phyloP scores from a whole-genome alignment of 2,329 filamentous ascomycete genomes.

The Fusarium transvaalense region DNA sequence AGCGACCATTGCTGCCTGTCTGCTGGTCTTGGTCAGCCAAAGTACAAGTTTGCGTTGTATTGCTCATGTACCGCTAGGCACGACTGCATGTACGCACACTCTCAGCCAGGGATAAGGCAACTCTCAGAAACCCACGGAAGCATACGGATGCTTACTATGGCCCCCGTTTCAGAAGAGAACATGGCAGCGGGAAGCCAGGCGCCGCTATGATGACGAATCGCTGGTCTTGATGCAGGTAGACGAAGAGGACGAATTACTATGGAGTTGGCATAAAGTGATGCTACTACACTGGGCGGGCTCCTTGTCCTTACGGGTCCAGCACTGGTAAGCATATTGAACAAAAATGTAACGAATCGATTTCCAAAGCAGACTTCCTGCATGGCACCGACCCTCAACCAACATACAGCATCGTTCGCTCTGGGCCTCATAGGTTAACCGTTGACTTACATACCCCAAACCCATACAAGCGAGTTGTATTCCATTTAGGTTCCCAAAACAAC shows the following conservation, averaged over 20 bases:
- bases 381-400: neutral
- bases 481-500: neutral
- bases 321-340: conserved; percentile 6
- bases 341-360: conserved; percentile 12
- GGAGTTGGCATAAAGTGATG: conserved; percentile 14
- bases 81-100: conserved; percentile 15
- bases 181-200: conserved; percentile 27
- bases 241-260: neutral
- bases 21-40: neutral
- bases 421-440: neutral
- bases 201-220: conserved; percentile 34
- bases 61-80: conserved; percentile 8
- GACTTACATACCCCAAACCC: neutral
- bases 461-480: conserved; percentile 4
- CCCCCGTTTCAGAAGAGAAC: conserved; percentile 1
- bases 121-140: conserved; percentile 30
- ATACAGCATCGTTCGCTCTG: neutral
- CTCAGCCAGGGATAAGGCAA: conserved; percentile 11
- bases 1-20: neutral
- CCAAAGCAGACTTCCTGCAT: conserved; percentile 17
- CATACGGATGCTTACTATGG: conserved; percentile 25
- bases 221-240: conserved; percentile 19
- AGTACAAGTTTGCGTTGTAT: conserved; percentile 16
- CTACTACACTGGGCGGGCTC: neutral
- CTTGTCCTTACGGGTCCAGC: conserved; percentile 16